Evolutionary conservation across 2,329 filamentous ascomycete genomes (phyloP).

Genomic region (Amauroascus verrucosus): DNA sequence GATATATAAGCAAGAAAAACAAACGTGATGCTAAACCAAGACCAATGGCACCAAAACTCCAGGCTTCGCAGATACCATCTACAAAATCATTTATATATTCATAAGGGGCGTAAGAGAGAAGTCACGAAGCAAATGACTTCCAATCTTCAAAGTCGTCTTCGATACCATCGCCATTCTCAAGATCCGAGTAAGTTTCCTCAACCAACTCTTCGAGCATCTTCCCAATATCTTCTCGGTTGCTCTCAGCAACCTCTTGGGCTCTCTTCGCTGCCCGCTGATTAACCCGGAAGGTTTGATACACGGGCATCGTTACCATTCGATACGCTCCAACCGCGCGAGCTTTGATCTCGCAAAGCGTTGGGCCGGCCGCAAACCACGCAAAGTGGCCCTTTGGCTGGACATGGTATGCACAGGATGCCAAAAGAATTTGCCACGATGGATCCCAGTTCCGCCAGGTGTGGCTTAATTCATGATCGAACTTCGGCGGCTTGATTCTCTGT

Average conservation of each 20-base stretch:
- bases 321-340: constrained; percentile 13
- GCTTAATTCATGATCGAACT: constrained; percentile 25
- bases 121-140: constrained; percentile 3
- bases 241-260: not conserved
- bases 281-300: constrained; percentile 11
- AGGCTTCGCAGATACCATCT: not conserved
- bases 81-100: not conserved
- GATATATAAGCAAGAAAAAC: no score
- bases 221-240: not conserved
- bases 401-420: constrained; percentile 33
- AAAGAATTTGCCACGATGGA: constrained; percentile 26
- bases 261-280: constrained; percentile 12
- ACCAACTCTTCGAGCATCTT: not conserved
- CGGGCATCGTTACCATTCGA: constrained; percentile 6
- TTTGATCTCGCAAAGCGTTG: constrained; percentile 26
- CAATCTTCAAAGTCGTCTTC: constrained; percentile 9
- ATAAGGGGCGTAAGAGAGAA: not conserved
- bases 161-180: constrained; percentile 5
- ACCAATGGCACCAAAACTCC: not conserved
- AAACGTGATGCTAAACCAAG: no score
- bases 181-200: not conserved
- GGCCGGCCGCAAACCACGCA: constrained; percentile 22
- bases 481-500: constrained; percentile 25
- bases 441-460: constrained; percentile 28
- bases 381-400: constrained; percentile 7